These are phyloP conservation scores for Xanthoceras sorbifolium DNA, from an alignment of 345 rosid genomes.

Conservation along the genomic window DNA sequence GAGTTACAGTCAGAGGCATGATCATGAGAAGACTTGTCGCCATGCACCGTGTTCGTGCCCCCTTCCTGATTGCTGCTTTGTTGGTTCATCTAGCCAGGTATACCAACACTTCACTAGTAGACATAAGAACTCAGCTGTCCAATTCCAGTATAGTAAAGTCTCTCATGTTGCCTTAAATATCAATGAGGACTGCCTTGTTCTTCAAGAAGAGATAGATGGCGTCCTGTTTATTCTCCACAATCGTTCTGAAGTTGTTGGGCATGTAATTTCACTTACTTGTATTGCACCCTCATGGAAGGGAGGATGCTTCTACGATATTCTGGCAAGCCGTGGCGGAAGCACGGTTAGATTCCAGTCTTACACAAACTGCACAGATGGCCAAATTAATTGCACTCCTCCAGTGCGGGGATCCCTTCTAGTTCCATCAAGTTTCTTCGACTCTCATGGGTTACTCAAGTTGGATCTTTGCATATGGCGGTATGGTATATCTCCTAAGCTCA, in stretches of 20 bases:
- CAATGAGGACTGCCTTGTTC: not conserved
- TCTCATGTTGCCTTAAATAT: not conserved
- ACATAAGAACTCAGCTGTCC: not conserved
- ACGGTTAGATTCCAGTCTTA: not conserved
- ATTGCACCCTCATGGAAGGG: not conserved
- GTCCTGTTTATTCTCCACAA: not conserved
- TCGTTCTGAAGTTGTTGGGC: conserved; percentile 17
- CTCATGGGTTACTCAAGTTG: not conserved
- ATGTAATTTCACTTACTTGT: conserved; percentile 27
- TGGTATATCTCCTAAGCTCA: not conserved
- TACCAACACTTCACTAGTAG: not conserved
- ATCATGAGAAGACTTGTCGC: not conserved
- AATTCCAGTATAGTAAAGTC: not conserved
- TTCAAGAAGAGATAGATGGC: not conserved
- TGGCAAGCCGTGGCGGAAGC: not conserved
- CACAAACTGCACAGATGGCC: not conserved
- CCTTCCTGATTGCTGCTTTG: not conserved
- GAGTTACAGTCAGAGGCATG: not conserved
- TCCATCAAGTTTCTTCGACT: not conserved
- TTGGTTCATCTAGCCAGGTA: not conserved
- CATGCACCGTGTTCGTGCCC: not conserved
- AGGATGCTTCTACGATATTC: not conserved
- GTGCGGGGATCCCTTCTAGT: not conserved
- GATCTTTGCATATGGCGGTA: conserved; percentile 9
- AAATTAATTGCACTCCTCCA: not conserved